Evolutionary conservation across 1,284 basidiomycete genomes (phyloP), one percentile per base, ranked within the genome.

Genomic region (Xerocomus minutiporus): DNA sequence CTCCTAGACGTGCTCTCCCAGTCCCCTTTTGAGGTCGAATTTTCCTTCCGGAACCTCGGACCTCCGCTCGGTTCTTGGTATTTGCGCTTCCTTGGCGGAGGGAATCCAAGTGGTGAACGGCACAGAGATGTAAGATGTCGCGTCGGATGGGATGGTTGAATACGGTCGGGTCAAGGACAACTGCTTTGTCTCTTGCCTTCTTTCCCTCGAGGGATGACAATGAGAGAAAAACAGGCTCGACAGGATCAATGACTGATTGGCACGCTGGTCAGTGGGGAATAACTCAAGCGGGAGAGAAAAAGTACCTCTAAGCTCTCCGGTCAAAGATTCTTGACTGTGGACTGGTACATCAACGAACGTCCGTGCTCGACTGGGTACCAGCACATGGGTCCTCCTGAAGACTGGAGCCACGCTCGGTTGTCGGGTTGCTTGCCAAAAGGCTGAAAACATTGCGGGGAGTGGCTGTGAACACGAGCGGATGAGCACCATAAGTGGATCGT

Each of bases 111-210:
- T 97, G 84, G 67, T 97, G 93, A 8, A 91, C 84, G 38, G 94
- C 88, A 63, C 94, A 96, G 51, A 93, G 81, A 71, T 99, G 96
- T 9, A 99, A 83, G 56, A 99, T 91, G 67, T 98, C 94, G 20
- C 85, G 82, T 48, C 96, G 88, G 41, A 96, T 83, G 31, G 90
- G 89, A 58, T 91, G 85, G 60, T 82, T 78, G 71, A 99, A 99
- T 26, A 99, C 84, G 29, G 82, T 79, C 6, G 91, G 82, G 58
- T 94, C 84, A 34, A 96, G 83, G 45, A 83, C 79, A 31, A 90
- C 88, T 25, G 90, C 74, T 53, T 77, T 75, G 20, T 76, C 73
- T 39, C 75, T 69, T 31, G 69, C 69, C 41, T 71, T 65, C 31
- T 73, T 75, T 56, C 75, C 78, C 34, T 86, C 68, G 15, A 86